These are phyloP conservation scores for Eruca vesicaria DNA, from an alignment of 441 rosid species.

Conservation along the genomic window DNA sequence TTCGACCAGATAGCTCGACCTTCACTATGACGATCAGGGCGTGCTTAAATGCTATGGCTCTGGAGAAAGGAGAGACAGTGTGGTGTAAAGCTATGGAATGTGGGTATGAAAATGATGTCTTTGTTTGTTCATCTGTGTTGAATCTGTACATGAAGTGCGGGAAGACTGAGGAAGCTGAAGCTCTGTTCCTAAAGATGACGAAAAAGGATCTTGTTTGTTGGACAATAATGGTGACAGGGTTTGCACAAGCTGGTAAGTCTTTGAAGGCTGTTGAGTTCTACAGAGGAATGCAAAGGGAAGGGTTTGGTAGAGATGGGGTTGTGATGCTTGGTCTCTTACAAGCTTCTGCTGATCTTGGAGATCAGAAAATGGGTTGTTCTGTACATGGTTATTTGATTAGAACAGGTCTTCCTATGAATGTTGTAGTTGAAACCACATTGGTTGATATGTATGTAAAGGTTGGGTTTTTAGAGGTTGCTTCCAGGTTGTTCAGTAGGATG, in stretches of 20 bases:
- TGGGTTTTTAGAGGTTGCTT: slow-evolving; percentile 44
- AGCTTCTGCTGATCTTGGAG: slow-evolving; percentile 58
- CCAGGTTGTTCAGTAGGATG: slow-evolving; percentile 36
- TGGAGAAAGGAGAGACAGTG: slow-evolving; percentile 47
- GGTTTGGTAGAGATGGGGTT: slow-evolving; percentile 55
- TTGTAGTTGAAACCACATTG: slow-evolving; percentile 40
- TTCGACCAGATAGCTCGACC: slow-evolving; percentile 68
- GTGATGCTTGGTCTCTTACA: slow-evolving; percentile 61
- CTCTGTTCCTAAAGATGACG: slow-evolving; percentile 50
- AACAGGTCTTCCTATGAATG: slow-evolving; percentile 40
- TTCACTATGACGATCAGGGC: slow-evolving; percentile 70
- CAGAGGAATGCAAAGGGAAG: slow-evolving; percentile 56
- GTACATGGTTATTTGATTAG: slow-evolving; percentile 63
- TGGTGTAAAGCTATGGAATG: slow-evolving; percentile 52
- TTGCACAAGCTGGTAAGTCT: slow-evolving; percentile 44
- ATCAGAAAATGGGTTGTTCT: slow-evolving; percentile 45
- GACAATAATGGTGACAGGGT: slow-evolving; percentile 67
- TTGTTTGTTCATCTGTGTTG: slow-evolving; percentile 65
- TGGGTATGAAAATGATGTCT: slow-evolving; percentile 62
- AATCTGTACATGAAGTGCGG: slow-evolving; percentile 63
- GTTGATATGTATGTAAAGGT: slow-evolving; percentile 53
- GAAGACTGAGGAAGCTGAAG: slow-evolving; percentile 48
- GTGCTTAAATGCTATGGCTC: slow-evolving; percentile 49
- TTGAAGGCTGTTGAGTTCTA: slow-evolving; percentile 51
- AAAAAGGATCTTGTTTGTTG: slow-evolving; percentile 64